phyloP scores from a whole-genome alignment of 441 rosid species.

The Viola pubescens region DNA sequence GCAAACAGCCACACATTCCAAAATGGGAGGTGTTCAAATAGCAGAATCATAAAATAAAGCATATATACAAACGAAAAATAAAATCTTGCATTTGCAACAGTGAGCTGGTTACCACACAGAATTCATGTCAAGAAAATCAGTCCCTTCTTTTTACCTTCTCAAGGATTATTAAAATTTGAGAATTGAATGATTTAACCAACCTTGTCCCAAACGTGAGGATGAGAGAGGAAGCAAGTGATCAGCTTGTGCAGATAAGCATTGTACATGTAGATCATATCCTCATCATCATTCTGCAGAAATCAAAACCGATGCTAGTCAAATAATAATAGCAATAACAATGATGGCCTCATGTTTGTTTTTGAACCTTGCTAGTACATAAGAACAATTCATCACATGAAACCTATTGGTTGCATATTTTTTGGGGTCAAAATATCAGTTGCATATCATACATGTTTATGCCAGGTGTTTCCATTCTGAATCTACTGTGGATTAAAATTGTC shows the following conservation, averaged over 20 bases:
- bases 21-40: not conserved
- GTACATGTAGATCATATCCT: slow-evolving; percentile 87
- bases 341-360: no score
- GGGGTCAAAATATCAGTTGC: no score
- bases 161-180: not conserved
- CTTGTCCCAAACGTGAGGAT: slow-evolving; percentile 89
- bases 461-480: no score
- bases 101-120: not conserved
- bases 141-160: not conserved
- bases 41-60: not conserved
- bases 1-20: not conserved
- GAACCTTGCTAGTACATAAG: no score
- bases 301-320: slow-evolving; percentile 8
- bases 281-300: slow-evolving; percentile 85
- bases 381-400: no score
- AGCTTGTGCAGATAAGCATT: slow-evolving; percentile 94
- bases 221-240: slow-evolving; percentile 82
- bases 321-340: no score
- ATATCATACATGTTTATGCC: no score
- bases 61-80: not conserved
- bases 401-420: no score
- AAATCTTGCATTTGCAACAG: not conserved
- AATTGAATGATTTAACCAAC: slow-evolving; percentile 33
- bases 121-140: not conserved
- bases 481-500: no score